Conservation (phyloP, 371 early-diverging fungal genomes). For the Capillidium rhysosporum region DNA sequence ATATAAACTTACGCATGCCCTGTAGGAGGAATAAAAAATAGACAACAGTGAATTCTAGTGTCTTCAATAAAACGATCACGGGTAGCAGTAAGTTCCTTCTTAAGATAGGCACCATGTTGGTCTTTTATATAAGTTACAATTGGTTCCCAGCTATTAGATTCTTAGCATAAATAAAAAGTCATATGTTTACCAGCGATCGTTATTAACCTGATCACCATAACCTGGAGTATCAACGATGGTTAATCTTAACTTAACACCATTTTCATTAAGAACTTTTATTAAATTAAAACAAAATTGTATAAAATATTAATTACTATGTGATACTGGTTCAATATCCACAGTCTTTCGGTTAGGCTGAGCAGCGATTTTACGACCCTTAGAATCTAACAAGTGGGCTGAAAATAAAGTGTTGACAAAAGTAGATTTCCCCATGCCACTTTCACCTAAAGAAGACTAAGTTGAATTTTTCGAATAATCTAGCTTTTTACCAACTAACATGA, state of each 20-base stretch:
- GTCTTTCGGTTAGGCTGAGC: constrained; percentile 62
- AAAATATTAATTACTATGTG: constrained; percentile 26
- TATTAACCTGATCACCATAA: constrained; percentile 67
- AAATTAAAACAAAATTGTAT: background rate
- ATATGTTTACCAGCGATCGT: constrained; percentile 49
- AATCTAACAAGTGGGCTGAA: constrained; percentile 65
- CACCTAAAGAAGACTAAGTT: constrained; percentile 32
- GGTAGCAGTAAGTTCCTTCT: constrained; percentile 65
- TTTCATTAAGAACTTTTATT: constrained; percentile 53
- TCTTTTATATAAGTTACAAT: constrained; percentile 83
- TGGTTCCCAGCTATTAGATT: constrained; percentile 49
- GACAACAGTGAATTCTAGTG: constrained; percentile 56
- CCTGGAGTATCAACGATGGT: constrained; percentile 73
- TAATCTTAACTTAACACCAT: constrained; percentile 60
- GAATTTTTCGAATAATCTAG: background rate
- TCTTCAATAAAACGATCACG: constrained; percentile 73
- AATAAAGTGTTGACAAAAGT: constrained; percentile 94
- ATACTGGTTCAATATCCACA: constrained; percentile 62
- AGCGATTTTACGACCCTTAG: constrained; percentile 51
- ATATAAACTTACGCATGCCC: constrained; percentile 37
- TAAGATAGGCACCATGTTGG: constrained; percentile 74
- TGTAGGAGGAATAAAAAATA: constrained; percentile 58
- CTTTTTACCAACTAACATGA: constrained; percentile 72
- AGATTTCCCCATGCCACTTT: constrained; percentile 96
- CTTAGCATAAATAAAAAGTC: background rate